Conservation (phyloP, 345 rosid genomes). For the Linum lewisii region DNA sequence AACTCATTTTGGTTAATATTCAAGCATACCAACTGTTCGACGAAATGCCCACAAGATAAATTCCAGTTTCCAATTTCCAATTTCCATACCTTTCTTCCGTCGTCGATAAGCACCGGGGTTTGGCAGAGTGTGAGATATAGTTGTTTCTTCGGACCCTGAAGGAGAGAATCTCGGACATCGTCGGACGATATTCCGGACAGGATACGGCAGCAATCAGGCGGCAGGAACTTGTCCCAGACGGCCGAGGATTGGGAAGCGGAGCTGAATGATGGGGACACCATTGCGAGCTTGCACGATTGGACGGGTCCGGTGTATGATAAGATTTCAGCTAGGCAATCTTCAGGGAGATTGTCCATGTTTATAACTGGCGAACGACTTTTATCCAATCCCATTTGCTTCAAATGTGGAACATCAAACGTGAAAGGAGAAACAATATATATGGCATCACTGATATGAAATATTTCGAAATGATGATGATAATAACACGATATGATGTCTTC, state of each 20-base stretch:
- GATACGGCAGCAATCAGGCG: slow-evolving; percentile 23
- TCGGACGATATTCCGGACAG: slow-evolving; percentile 14
- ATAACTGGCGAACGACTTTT: no score
- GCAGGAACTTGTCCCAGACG: slow-evolving; percentile 59
- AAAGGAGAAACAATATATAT: no score
- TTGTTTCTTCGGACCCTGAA: slow-evolving; percentile 33
- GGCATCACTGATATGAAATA: no score
- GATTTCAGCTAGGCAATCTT: slow-evolving; percentile 39
- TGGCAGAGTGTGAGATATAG: slow-evolving; percentile 35
- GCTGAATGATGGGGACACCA: slow-evolving; percentile 34
- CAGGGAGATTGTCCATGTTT: slow-evolving; percentile 18
- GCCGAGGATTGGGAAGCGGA: slow-evolving; percentile 43
- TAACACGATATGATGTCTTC: no score
- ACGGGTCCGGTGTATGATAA: slow-evolving; percentile 38
- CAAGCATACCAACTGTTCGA: neutral
- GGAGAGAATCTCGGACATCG: neutral
- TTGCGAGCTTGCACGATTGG: slow-evolving; percentile 36
- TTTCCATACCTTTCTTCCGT: slow-evolving; percentile 41
- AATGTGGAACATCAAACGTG: no score
- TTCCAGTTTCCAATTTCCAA: no score
- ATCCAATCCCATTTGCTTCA: no score
- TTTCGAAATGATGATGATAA: no score
- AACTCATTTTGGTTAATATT: neutral
- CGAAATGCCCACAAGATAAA: neutral
- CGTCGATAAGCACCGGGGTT: slow-evolving; percentile 39